These are phyloP conservation scores for Hypoxylon sp. DNA, from an alignment of 2,329 filamentous ascomycete genomes.

Conservation along the genomic window DNA sequence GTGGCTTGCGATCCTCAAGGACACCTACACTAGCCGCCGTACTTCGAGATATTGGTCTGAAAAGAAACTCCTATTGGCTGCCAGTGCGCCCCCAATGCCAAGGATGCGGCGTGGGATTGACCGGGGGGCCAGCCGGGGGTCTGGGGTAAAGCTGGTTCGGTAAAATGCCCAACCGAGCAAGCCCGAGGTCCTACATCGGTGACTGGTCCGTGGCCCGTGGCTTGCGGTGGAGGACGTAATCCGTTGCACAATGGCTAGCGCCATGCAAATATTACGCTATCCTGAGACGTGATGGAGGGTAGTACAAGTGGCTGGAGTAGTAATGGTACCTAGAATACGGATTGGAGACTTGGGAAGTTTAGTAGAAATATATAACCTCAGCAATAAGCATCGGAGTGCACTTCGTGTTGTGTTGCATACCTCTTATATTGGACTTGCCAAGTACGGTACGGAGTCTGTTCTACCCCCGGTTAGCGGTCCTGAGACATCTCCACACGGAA, in stretches of 20 bases:
- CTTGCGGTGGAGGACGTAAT: not conserved
- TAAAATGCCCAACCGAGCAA: conserved; percentile 27
- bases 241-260: not conserved
- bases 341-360: not conserved
- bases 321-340: not conserved
- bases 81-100: conserved; percentile 13
- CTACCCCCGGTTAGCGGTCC: conserved; percentile 17
- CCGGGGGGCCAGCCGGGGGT: conserved; percentile 4
- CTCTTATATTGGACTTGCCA: conserved; percentile 7
- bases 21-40: conserved; percentile 1
- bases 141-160: conserved; percentile 12
- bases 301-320: not conserved
- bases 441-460: conserved; percentile 20
- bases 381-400: not conserved
- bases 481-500: conserved; percentile 5
- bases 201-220: conserved; percentile 2
- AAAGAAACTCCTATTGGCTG: conserved; percentile 17
- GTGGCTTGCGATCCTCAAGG: conserved; percentile 6
- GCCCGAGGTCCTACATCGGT: conserved; percentile 37
- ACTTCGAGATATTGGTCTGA: not conserved
- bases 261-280: not conserved
- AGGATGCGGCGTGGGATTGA: conserved; percentile 10
- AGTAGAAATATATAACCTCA: conserved; percentile 2
- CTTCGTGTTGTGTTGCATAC: not conserved
- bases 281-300: not conserved